Base-by-base conservation (phyloP, 306 rosid genomes). In the Rosa lucieae region DNA sequence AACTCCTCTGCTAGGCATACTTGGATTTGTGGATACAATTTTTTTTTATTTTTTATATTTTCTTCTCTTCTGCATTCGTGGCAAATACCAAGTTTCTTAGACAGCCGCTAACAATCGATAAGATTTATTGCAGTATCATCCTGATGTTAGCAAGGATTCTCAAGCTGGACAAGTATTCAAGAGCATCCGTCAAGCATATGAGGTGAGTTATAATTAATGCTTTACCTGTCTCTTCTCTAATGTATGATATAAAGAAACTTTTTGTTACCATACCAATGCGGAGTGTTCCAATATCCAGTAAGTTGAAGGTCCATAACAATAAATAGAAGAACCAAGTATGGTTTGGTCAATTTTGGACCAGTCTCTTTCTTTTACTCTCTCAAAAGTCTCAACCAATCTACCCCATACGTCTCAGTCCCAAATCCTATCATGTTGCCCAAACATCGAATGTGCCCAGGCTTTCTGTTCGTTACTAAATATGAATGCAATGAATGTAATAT, bases 71-170 rank as follows among this genome's bases (percentile, higher is more conserved):
- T 29, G 32, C 32, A 29, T 29, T 29, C 32, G 2, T 29, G 32
- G 32, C 1, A 29, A 29, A 29, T 29, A 32, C 37, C 37, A 2
- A 32, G 37, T 32, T 53, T 53, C 10, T 11, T 10, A 12, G 42
- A 23, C 21, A 26, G 39, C 47, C 6, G 8, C 49, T 59, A 10
- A 69, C 9, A 66, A 39, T 51, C 49, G 10, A 55, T 62, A 78
- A 76, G 59, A 13, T 5, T 10, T 66, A 51, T 58, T 88, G 89
- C 93, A 92, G 97, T 92, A 87, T 82, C 99, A 92, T 84, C 97
- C 97, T 29, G 97, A 94, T 85, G 99, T 94, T 65, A 88, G 92
- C 92, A 91, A 90, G 86, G 91, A 89, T 86, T 87, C 88, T n/a
- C 89, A 77, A 59, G 91, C 97, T 42, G 84, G 80, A 69, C 93